Evolutionary conservation across 192 early-diverging fungal species (phyloP), one percentile per base, ranked within the genome.

Genomic region (Coemansia sp.): DNA sequence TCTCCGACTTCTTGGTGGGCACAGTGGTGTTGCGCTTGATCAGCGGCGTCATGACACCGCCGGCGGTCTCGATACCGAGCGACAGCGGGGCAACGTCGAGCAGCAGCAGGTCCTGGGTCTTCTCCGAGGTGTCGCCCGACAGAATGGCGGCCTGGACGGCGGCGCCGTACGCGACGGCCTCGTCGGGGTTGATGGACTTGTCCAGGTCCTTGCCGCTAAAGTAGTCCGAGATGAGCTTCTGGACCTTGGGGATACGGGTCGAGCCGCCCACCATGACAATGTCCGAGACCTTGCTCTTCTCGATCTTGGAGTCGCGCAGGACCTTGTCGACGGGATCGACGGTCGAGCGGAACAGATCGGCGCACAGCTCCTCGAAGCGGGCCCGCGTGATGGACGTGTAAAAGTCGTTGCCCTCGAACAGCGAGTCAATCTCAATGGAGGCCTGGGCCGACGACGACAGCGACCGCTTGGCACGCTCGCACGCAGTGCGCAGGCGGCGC

Each of bases 201-300:
- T 94, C 92, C 68, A 88, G 91, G 80, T 98, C 90, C 85, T 98
- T 98, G 62, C 92, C 92, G 85, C 91, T 93, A 78, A 98, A 98
- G 85, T 84, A 95, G 82, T 96, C 92, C 29, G 89, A 87, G 64
- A 98, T 85, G 73, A 98, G 85, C 83, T 94, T 91, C 78, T 94
- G 91, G 71, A 98, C 84, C 83, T 93, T 96, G 80, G 94, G 94
- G 79, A 98, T 98, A 84, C 94, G 94, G 49, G 92, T 98, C 50
- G 94, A 96, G 55, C 94, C 92, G 75, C 94, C 94, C 50, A 96
- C 94, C 22, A 98, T 80, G 56, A 98, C 94, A 60, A 98, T 95
- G 64, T 98, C 92, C 48, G 94, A 75, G 44, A 98, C 84, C 39
- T 76, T 43, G 64, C 78, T 58, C 85, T 98, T 98, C 72, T 90